A percentile compares a stretch with the other conserved stretches of the same genome.
These are phyloP conservation scores for Auriscalpium vulgare DNA, from an alignment of 768 basidiomycete genomes.

Conservation along the genomic window DNA sequence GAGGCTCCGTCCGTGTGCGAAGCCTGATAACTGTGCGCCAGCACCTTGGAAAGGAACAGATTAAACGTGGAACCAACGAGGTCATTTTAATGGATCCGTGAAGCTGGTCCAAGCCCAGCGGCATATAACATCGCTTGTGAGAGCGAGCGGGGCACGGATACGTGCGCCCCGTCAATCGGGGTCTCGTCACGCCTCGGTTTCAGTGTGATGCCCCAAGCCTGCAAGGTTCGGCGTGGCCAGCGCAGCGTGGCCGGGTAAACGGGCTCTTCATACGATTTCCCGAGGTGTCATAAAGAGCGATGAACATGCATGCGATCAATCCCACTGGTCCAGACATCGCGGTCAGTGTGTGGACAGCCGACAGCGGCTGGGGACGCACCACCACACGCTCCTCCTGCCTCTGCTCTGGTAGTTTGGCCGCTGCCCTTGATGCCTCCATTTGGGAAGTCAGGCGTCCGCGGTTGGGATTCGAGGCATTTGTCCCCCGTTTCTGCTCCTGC, in stretches of 20 bases:
- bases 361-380: conserved; percentile 28
- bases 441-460: conserved; percentile 36
- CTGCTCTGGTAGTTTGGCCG: conserved; percentile 29
- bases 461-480: conserved; percentile 37
- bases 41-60: too few relatives aligned
- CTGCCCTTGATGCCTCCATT: conserved; percentile 31
- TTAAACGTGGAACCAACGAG: background rate
- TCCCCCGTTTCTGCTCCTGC: conserved; percentile 36
- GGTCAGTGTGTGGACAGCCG: conserved; percentile 18
- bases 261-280: background rate
- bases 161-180: too few relatives aligned
- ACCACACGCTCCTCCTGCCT: conserved; percentile 34
- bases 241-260: background rate
- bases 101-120: too few relatives aligned
- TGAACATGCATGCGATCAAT: conserved; percentile 19
- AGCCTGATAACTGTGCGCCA: too few relatives aligned
- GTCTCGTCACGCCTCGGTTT: background rate
- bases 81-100: too few relatives aligned
- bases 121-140: too few relatives aligned
- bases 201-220: too few relatives aligned
- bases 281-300: background rate
- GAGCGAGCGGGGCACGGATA: too few relatives aligned
- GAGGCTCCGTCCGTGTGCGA: too few relatives aligned
- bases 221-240: too few relatives aligned
- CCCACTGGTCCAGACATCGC: conserved; percentile 32